Evolutionary conservation across 805 yeast species (phyloP), one percentile per base, ranked within the genome.

Genomic region (Diddensiella santjacobensis): DNA sequence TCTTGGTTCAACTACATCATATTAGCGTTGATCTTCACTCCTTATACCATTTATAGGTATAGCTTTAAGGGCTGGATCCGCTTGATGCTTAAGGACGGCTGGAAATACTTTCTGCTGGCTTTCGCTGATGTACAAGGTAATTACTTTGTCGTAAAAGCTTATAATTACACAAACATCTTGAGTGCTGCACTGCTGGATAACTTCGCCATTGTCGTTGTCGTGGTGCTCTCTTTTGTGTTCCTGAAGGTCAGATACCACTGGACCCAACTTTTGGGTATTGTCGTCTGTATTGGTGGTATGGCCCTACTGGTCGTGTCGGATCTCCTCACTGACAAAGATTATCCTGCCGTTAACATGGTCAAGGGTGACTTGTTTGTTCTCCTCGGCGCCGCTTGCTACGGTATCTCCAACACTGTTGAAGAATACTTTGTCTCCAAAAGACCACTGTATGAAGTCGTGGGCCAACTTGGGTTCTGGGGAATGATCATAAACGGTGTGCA

Each of bases 41-140:
- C 74, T 20, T 66, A 63, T 49, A 67, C 72, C 39, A 55, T 70
- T 42, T 71, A 70, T 57, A 55, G 59, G 33, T 59, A 63, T 45
- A 76, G 75, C 2, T 62, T 64, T 51, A 64, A 62, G 49, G 61
- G 61, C 42, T 72, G 66, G 64, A 52, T 53, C 48, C 43, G 45
- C 8, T 40, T 71, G 43, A 39, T 67, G 15, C 33, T 52, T 22
- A 47, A 49, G 19, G 74, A 71, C 51, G 66, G 73, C 50, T 71
- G 75, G 75, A 68, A 71, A 56, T 71, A 62, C 49, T 68, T 72
- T 51, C 38, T 71, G 17, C 51, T 71, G 37, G 70, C 75, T 2
- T 72, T 71, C 57, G 71, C 71, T 19, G 75, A 71, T 46, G 75
- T 71, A 22, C 64, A 72, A 54, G 75, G 75, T n/a, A 71, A 71